Base-by-base conservation (phyloP, 768 basidiomycete genomes). In the Agaricus sinodeliciosus region DNA sequence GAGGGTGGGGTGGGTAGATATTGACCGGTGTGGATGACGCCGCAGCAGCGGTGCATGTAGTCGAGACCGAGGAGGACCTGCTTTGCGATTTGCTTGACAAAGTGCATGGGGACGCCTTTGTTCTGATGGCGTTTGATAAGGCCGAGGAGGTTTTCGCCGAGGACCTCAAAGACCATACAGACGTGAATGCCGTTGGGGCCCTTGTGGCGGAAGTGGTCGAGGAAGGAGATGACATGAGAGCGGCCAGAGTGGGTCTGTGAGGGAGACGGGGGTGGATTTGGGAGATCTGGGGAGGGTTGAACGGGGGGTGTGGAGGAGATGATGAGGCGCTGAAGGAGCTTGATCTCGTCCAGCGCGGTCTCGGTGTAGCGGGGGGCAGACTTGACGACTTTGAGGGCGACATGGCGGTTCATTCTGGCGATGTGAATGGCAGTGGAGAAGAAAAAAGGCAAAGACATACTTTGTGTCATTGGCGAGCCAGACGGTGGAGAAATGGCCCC, bases 101-200 rank as follows among this genome's bases (percentile, higher is more conserved):
- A 72, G 46, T 76, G 84, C 77, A 92, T 90, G 12, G 95, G 94
- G 1, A 98, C 94, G 58, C 95, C 95, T 62, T 95, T 94, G 72
- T 93, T 94, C 75, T 98, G 94, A 72, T 98, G 93, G 9, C 95
- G 82, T 70, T 96, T 97, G 79, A 98, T 96, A 61, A 99, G 80
- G 4, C 88, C 94, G 2, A 98, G 81, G 2, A 99, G 75, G 66
- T 95, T 97, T 71, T 99, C 95, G 55, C 95, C 96, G 8, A 99
- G 80, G 22, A 98, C 96, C 68, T 99, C 96, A 63, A 97, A 97
- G 12, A 96, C 94, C 96, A 99, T 98, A 78, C 96, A 98, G 60
- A 99, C 90, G 69, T 99, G 96, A 13, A 81, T 86, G 35, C 96
- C 96, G 66, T 99, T 96, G 9, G 94, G 94, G 1, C 96, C 96